Evolutionary conservation across 805 yeast species (phyloP), one percentile per base, ranked within the genome.

Genomic region (Hanseniaspora guilliermondii): DNA sequence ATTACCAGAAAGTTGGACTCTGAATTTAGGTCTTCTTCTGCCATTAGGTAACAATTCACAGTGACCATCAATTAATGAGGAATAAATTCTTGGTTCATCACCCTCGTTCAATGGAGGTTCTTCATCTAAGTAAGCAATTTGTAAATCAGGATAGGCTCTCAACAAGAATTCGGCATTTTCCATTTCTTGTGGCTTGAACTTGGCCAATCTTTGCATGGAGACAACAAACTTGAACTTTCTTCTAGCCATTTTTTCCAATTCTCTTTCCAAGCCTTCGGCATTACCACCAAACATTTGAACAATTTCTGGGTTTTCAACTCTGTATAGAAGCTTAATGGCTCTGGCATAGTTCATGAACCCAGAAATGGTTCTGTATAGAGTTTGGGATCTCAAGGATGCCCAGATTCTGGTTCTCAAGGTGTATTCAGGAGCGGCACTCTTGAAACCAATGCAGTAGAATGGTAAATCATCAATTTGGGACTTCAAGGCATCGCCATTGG

Each of bases 211-310:
- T 74, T 87, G 96, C 94, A 87, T 85, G 27, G 95, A 82, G 56
- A 85, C 88, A 60, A 86, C 74, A 60, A 85, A 77, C 64, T 80
- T 79, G 73, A 87, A 87, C 68, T 87, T 87, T 68, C 94, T 77
- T 70, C 83, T 76, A 14, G 95, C 88, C 85, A 86, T 82, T 63
- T 79, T 80, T 72, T 91, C 97, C 61, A 91, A 80, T 70, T 94
- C 97, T 71, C 88, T 80, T 75, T 93, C 97, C 55, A 80, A 77
- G 63, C 95, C 94, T 73, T 91, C 97, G 57, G 97, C 95, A 68
- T 91, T 94, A 63, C 97, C 97, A 62, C 97, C 97, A 68, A 89
- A 91, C 88, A 89, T 87, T 76, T 93, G 97, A 58, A 89, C 95
- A 68, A 87, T 82, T 69, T 86, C 95, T 45, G 95, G 95, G 69